Conservation (phyloP, 805 yeast genomes). For the Candida quercuum region DNA sequence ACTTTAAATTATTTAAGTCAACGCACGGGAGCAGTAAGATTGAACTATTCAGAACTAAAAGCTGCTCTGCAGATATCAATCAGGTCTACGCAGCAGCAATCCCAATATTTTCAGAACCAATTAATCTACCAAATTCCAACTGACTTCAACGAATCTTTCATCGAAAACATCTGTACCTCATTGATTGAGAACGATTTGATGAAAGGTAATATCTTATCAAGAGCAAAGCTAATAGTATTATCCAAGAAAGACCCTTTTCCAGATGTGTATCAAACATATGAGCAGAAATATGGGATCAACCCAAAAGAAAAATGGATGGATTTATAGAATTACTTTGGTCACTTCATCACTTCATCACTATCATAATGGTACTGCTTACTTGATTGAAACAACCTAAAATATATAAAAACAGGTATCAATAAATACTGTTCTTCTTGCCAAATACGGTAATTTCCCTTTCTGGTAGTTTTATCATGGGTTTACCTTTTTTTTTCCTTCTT, state of each 20-base stretch:
- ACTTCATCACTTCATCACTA: too few relatives aligned
- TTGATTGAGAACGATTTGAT: constrained; percentile 50
- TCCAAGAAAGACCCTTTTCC: constrained; percentile 42
- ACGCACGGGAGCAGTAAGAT: constrained; percentile 2
- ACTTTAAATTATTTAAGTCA: constrained; percentile 13
- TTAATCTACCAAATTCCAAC: constrained; percentile 24
- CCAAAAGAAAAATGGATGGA: constrained; percentile 17
- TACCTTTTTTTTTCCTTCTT: too few relatives aligned
- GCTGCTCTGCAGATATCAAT: constrained; percentile 21
- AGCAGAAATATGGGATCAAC: constrained; percentile 5
- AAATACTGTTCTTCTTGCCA: too few relatives aligned
- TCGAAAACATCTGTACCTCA: constrained; percentile 45
- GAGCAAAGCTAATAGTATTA: constrained; percentile 33
- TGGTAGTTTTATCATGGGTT: too few relatives aligned
- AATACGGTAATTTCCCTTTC: too few relatives aligned
- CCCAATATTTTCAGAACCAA: constrained; percentile 9
- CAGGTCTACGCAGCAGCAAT: constrained; percentile 15
- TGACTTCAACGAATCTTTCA: constrained; percentile 29
- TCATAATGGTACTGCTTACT: neutral
- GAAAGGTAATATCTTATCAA: constrained; percentile 45
- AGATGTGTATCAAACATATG: constrained; percentile 17
- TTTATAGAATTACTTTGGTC: neutral
- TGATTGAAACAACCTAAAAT: neutral
- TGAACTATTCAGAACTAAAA: constrained; percentile 12
- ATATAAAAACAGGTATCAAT: too few relatives aligned